Base-by-base conservation (phyloP, 208 protist genomes). In the Leishmania lainsoni region DNA sequence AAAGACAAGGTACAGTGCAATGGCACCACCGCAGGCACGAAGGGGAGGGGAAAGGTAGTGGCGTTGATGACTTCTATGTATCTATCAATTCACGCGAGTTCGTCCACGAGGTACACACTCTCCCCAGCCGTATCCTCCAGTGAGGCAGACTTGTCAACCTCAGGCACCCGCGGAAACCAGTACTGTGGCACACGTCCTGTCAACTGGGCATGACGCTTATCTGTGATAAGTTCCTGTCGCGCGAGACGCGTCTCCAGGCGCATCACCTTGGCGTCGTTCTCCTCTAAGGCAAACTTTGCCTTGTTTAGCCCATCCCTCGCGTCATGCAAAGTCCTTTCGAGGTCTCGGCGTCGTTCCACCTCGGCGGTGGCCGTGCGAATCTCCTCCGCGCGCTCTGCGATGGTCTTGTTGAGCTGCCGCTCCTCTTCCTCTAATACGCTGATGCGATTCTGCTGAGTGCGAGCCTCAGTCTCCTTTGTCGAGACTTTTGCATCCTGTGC, bases 31-130 rank as follows among this genome's bases (percentile, higher is more conserved):
- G 39, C 16, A 32, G 45, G 56, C 32, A 51, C 42, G 12, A 75
- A 45, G 74, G 32, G 63, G 66, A 51, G 54, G 39, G 26, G 66
- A 69, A 54, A 58, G n/a, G 49, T 22, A 69, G 49, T 9, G 49
- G 71, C 16, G 61, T 59, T 29, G 20, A 49, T 42, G 26, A 49
- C 35, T 26, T 79, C 49, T 72, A 54, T 59, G 29, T 20, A 48
- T 80, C 51, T 49, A 71, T 80, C 32, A 26, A n/a, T 63, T 63
- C 81, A 79, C 32, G 76, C 72, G 39, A 90, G 79, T 45, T 97
- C 93, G 69, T 95, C 90, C 77, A 97, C 91, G 26, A 97, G 83
- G 39, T 94, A 84, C 75, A 97, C 87, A 80, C 93, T 97, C 85
- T 97, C 93, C 22, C 92, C 91, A 1, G 89, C 92, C 6, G 86